Evolutionary conservation across 257 asterid genomes (phyloP).

Genomic region (Knoxia roxburghii): DNA sequence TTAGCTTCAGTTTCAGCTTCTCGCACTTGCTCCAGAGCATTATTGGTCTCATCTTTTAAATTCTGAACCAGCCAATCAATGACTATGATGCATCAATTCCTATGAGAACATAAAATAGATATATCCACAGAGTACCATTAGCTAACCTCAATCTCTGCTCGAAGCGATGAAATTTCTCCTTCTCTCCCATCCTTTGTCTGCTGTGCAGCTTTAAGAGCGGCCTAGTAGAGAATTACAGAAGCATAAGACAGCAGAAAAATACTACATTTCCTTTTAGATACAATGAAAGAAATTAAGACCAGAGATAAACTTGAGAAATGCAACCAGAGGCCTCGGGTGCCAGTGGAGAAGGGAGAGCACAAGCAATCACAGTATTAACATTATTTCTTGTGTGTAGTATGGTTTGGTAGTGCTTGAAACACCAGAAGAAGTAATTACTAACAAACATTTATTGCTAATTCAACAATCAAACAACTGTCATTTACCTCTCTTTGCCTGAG

Average conservation of each 20-base stretch:
- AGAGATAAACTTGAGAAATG: background rate
- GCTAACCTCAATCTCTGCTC: conserved; percentile 72
- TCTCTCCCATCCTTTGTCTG: conserved; percentile 82
- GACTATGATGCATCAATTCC: conserved; percentile 16
- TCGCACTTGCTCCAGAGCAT: conserved; percentile 66
- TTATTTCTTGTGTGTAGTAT: background rate
- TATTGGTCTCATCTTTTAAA: conserved; percentile 56
- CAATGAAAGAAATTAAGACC: background rate
- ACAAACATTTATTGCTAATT: conserved; percentile 1
- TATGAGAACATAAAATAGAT: conserved; percentile 5
- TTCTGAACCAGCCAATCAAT: conserved; percentile 46
- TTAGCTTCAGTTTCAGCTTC: conserved; percentile 98
- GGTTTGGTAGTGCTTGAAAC: conserved; percentile 4
- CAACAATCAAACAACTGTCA: conserved; percentile 3
- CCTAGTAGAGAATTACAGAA: conserved; percentile 39
- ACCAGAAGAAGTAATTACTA: conserved; percentile 3
- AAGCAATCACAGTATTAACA: background rate
- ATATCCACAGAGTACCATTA: conserved; percentile 10
- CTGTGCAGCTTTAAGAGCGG: conserved; percentile 82
- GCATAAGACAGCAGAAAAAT: conserved; percentile 7
- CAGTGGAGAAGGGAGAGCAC: background rate
- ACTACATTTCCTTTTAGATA: too few species aligned
- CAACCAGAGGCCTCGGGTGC: background rate
- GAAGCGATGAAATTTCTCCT: conserved; percentile 67
- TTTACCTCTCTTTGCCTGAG: conserved; percentile 91